These are phyloP conservation scores for Ophiostoma novo-ulmi DNA, from an alignment of 2,329 filamentous ascomycete species.

Conservation along the genomic window DNA sequence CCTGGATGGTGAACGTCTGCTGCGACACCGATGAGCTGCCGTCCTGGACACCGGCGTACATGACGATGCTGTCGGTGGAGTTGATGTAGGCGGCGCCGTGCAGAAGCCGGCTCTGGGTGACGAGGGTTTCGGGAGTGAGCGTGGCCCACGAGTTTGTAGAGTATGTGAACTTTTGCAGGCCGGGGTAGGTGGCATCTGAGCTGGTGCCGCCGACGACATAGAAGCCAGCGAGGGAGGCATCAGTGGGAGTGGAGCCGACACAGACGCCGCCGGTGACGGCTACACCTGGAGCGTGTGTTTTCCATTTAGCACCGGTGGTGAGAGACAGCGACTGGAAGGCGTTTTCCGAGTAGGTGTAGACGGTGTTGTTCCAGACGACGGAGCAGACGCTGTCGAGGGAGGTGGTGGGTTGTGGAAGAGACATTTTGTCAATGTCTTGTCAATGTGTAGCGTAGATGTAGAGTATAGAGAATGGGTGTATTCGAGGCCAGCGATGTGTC, in stretches of 20 bases:
- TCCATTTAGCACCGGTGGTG: conserved; percentile 66
- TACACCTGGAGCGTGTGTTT: conserved; percentile 57
- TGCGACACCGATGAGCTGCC: conserved; percentile 55
- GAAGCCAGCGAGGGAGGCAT: conserved; percentile 57
- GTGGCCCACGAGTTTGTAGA: conserved; percentile 50
- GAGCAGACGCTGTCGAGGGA: conserved; percentile 75
- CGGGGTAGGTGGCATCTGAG: conserved; percentile 55
- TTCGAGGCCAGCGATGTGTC: background rate
- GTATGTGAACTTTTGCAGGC: conserved; percentile 65
- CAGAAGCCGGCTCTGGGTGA: conserved; percentile 63
- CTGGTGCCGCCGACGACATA: conserved; percentile 75
- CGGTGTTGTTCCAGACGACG: conserved; percentile 69
- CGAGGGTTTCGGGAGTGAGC: conserved; percentile 41
- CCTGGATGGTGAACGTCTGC: conserved; percentile 69
- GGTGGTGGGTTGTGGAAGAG: conserved; percentile 63
- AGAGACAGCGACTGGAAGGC: conserved; percentile 72
- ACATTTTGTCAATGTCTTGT: conserved; percentile 47
- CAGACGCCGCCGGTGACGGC: conserved; percentile 72
- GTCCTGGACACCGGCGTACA: conserved; percentile 72
- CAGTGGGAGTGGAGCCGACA: conserved; percentile 61
- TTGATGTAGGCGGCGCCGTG: conserved; percentile 74
- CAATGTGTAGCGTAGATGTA: background rate
- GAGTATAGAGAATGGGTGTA: background rate
- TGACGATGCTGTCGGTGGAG: conserved; percentile 63
- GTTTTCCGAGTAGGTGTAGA: conserved; percentile 74